These are phyloP conservation scores for Bipolaris bicolor DNA, from an alignment of 2,329 filamentous ascomycete genomes.

Conservation along the genomic window DNA sequence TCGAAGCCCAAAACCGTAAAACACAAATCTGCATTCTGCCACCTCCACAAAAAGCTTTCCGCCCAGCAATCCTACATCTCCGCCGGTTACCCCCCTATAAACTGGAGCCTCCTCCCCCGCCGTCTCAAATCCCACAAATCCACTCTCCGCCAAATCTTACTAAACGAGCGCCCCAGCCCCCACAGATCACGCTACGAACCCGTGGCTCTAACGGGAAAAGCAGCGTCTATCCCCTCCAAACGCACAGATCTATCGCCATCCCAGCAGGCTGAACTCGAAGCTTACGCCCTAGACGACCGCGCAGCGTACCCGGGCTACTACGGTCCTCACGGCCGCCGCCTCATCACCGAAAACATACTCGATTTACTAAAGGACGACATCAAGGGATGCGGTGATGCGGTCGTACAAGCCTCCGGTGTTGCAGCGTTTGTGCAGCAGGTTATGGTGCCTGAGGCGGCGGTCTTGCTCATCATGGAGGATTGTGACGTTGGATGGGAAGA, in stretches of 20 bases:
- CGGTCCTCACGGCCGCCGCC: slow-evolving; percentile 72
- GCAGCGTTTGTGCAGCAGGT: slow-evolving; percentile 50
- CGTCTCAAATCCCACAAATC: slow-evolving; percentile 57
- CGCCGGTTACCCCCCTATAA: slow-evolving; percentile 71
- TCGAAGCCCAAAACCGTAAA: slow-evolving; percentile 50
- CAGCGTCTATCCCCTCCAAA: slow-evolving; percentile 26
- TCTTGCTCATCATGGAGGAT: slow-evolving; percentile 64
- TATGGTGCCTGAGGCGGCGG: slow-evolving; percentile 74
- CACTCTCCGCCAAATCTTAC: slow-evolving; percentile 65
- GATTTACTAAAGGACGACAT: slow-evolving; percentile 35
- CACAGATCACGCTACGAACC: slow-evolving; percentile 31
- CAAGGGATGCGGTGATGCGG: slow-evolving; percentile 33
- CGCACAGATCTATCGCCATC: slow-evolving; percentile 54
- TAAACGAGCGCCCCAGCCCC: slow-evolving; percentile 47
- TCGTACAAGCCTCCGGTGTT: slow-evolving; percentile 39
- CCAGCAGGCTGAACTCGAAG: slow-evolving; percentile 41
- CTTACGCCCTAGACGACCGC: slow-evolving; percentile 27
- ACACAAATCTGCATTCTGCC: slow-evolving; percentile 57
- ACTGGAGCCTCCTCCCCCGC: slow-evolving; percentile 67
- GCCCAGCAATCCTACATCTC: slow-evolving; percentile 54
- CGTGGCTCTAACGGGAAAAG: slow-evolving; percentile 34
- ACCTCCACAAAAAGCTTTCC: slow-evolving; percentile 40
- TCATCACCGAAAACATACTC: slow-evolving; percentile 64
- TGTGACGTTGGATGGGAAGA: slow-evolving; percentile 52
- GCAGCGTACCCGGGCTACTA: slow-evolving; percentile 71